Evolutionary conservation across 805 yeast species (phyloP).

Genomic region (Zygosaccharomyces siamensis): DNA sequence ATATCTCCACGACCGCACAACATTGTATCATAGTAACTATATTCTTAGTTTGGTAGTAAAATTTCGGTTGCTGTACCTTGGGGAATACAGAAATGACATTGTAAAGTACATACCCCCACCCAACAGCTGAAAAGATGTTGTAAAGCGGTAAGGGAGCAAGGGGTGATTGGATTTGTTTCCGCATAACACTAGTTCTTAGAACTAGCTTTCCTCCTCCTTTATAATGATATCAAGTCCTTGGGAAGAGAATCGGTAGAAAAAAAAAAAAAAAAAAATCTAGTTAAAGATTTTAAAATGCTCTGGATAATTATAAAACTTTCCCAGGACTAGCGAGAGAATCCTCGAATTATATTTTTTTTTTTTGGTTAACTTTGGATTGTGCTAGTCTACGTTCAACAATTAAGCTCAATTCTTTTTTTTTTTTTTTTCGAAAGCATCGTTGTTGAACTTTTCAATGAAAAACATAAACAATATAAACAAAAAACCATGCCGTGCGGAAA

Average conservation of each 20-base stretch:
- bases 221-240: neutral
- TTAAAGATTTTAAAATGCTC: neutral
- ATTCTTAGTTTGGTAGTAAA: conserved; percentile 54
- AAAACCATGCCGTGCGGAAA: neutral
- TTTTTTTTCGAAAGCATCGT: neutral
- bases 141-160: conserved; percentile 39
- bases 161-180: conserved; percentile 21
- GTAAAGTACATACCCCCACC: conserved; percentile 50
- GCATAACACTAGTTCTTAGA: conserved; percentile 15
- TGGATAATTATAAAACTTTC: neutral
- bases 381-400: neutral
- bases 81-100: conserved; percentile 40
- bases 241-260: neutral
- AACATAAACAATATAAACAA: neutral
- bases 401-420: neutral
- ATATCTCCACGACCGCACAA: conserved; percentile 73
- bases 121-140: conserved; percentile 48
- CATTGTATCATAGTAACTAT: conserved; percentile 67
- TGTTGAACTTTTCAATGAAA: neutral
- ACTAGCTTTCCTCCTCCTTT: neutral
- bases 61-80: conserved; percentile 57
- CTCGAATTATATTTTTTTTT: neutral
- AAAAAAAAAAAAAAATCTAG: neutral
- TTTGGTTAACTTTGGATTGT: neutral
- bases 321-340: neutral